phyloP scores from a whole-genome alignment of 306 rosid genomes.

The Fragaria nilgerrensis region DNA sequence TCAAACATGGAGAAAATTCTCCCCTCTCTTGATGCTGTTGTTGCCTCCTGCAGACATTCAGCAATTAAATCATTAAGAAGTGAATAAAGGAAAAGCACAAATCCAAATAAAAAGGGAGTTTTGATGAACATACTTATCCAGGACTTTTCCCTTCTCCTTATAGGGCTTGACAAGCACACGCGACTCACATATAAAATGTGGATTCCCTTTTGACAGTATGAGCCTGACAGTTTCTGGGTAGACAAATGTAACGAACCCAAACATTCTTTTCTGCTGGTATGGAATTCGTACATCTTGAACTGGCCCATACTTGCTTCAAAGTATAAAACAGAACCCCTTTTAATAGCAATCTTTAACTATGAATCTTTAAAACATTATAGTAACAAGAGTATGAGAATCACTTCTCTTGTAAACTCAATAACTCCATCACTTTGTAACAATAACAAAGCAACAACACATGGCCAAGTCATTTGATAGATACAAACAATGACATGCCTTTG shows the following conservation, averaged over 20 bases:
- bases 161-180: conserved; percentile 98
- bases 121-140: conserved; percentile 59
- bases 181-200: conserved; percentile 94
- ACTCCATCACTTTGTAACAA: neutral
- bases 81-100: neutral
- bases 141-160: conserved; percentile 95
- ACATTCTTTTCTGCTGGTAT: conserved; percentile 97
- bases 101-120: neutral
- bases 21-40: conserved; percentile 53
- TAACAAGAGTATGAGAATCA: neutral
- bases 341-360: conserved; percentile 22
- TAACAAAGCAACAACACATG: neutral
- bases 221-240: conserved; percentile 87
- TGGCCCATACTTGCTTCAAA: conserved; percentile 84
- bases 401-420: neutral
- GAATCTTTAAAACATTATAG: conserved; percentile 10
- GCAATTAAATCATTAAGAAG: neutral
- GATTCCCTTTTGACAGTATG: conserved; percentile 90
- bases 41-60: conserved; percentile 47
- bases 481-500: neutral
- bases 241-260: conserved; percentile 93
- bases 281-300: conserved; percentile 99
- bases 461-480: neutral
- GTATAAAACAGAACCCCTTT: conserved; percentile 17
- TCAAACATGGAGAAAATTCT: conserved; percentile 47